Conservation (phyloP, 2,329 filamentous ascomycete genomes). For the Colletotrichum chrysophilum region DNA sequence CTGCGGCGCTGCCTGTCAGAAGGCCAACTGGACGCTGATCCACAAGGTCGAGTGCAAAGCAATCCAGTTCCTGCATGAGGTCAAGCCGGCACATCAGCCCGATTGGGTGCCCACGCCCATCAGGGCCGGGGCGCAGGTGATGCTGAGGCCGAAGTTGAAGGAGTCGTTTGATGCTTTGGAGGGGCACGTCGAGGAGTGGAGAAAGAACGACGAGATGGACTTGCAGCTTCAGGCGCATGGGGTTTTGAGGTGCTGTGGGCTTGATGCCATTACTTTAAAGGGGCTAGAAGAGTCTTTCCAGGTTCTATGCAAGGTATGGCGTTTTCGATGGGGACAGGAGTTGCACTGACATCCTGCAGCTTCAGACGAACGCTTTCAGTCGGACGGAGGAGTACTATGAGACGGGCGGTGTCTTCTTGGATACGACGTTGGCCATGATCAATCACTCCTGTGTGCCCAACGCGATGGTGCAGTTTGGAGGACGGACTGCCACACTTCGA, state of each 20-base stretch:
- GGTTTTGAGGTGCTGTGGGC: not conserved
- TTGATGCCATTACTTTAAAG: slow-evolving; percentile 45
- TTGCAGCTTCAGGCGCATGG: slow-evolving; percentile 51
- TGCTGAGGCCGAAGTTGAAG: slow-evolving; percentile 42
- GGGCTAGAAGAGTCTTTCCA: slow-evolving; percentile 43
- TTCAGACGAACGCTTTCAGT: slow-evolving; percentile 68
- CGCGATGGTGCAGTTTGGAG: slow-evolving; percentile 60
- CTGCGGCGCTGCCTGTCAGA: slow-evolving; percentile 60
- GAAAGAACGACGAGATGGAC: slow-evolving; percentile 47
- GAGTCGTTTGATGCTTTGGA: slow-evolving; percentile 45
- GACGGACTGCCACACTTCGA: slow-evolving; percentile 54
- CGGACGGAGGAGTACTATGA: slow-evolving; percentile 52
- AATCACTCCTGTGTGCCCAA: slow-evolving; percentile 70
- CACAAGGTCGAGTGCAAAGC: slow-evolving; percentile 62
- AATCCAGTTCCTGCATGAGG: slow-evolving; percentile 37
- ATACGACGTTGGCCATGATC: slow-evolving; percentile 60
- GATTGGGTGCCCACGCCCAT: slow-evolving; percentile 57
- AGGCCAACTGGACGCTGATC: slow-evolving; percentile 53
- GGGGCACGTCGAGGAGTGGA: slow-evolving; percentile 49
- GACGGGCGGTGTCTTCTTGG: slow-evolving; percentile 60
- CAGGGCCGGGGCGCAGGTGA: slow-evolving; percentile 56
- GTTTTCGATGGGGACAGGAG: not conserved
- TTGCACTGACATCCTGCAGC: slow-evolving; percentile 39
- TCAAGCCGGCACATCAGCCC: slow-evolving; percentile 37
- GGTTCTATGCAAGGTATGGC: slow-evolving; percentile 58